phyloP scores from a whole-genome alignment of 2,329 filamentous ascomycete species.

The Coniochaeta sp. region DNA sequence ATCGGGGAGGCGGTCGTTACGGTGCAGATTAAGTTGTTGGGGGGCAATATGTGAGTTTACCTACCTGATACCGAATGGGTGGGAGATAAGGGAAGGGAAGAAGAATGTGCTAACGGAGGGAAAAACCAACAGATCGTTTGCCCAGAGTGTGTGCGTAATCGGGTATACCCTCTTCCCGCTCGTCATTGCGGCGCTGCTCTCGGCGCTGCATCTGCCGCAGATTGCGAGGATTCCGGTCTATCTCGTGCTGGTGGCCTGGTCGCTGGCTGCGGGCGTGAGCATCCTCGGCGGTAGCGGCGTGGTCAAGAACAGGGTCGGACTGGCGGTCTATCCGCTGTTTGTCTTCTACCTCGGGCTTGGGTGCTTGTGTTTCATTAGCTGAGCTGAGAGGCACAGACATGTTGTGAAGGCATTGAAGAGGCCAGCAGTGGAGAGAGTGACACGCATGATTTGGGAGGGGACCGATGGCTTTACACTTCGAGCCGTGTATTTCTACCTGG shows the following conservation, averaged over 20 bases:
- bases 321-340: slow-evolving; percentile 91
- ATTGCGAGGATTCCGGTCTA: slow-evolving; percentile 88
- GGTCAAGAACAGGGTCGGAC: slow-evolving; percentile 85
- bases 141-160: slow-evolving; percentile 95
- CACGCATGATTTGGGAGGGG: neutral
- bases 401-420: neutral
- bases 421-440: neutral
- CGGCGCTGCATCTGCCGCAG: slow-evolving; percentile 70
- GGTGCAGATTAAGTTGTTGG: slow-evolving; percentile 93
- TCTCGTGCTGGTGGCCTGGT: slow-evolving; percentile 82
- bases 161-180: slow-evolving; percentile 97
- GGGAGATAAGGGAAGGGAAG: neutral
- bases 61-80: neutral
- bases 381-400: no score
- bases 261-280: slow-evolving; percentile 88
- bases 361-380: slow-evolving; percentile 96
- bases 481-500: neutral
- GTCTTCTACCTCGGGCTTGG: slow-evolving; percentile 92
- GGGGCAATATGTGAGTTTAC: slow-evolving; percentile 84
- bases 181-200: slow-evolving; percentile 85
- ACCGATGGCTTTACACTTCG: neutral
- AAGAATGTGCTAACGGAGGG: slow-evolving; percentile 16
- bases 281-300: slow-evolving; percentile 94
- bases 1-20: slow-evolving; percentile 94
- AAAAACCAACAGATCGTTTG: slow-evolving; percentile 67